Evolutionary conservation across 2,329 filamentous ascomycete genomes (phyloP).

Genomic region (Exophiala phaeomuriformis): DNA sequence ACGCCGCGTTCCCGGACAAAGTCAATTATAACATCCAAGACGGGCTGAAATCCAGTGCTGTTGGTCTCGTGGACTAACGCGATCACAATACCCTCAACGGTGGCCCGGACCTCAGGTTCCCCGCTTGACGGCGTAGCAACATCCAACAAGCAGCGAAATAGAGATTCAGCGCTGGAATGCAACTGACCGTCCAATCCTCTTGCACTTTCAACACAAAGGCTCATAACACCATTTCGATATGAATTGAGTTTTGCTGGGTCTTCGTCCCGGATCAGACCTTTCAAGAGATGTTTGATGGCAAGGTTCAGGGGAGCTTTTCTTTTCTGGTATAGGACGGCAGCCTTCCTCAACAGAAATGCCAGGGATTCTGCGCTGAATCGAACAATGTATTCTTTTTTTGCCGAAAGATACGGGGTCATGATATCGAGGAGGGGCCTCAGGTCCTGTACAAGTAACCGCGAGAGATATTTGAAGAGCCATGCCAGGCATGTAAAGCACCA

Average conservation of each 20-base stretch:
- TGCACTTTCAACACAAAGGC: constrained; percentile 76
- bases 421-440: constrained; percentile 76
- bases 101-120: constrained; percentile 40
- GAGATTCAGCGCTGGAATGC: constrained; percentile 50
- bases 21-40: constrained; percentile 57
- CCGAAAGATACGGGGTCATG: constrained; percentile 70
- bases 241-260: constrained; percentile 37
- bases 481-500: constrained; percentile 93
- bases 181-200: constrained; percentile 54
- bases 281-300: constrained; percentile 65
- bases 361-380: constrained; percentile 91
- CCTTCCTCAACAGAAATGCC: constrained; percentile 87
- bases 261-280: constrained; percentile 43
- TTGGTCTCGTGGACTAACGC: constrained; percentile 78
- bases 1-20: constrained; percentile 32
- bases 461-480: constrained; percentile 96
- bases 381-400: constrained; percentile 77
- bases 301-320: constrained; percentile 60
- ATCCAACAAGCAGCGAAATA: constrained; percentile 47
- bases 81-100: constrained; percentile 65
- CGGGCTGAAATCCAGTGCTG: constrained; percentile 61
- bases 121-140: constrained; percentile 38
- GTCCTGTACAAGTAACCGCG: constrained; percentile 76
- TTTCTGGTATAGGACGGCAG: constrained; percentile 67
- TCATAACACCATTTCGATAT: constrained; percentile 85